Evolutionary conservation across 2,329 filamentous ascomycete species (phyloP).

Genomic region (Colletotrichum horii): DNA sequence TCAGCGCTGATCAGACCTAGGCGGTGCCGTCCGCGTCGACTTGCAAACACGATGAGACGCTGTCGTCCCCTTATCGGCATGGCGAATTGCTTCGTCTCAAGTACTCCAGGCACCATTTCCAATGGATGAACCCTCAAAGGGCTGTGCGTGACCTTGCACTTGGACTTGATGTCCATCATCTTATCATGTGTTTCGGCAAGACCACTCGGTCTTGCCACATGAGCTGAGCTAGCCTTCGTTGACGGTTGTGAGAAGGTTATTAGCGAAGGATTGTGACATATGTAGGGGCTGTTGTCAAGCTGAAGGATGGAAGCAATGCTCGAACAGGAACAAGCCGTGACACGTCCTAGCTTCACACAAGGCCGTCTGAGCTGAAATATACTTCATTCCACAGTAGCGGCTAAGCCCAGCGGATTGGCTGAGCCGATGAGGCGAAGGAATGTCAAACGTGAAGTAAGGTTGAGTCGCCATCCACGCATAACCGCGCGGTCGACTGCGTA

Average conservation of each 20-base stretch:
- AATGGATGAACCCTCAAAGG: neutral
- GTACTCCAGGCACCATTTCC: neutral
- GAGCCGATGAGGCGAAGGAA: neutral
- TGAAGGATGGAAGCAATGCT: neutral
- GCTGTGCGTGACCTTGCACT: neutral
- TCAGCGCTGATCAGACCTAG: neutral
- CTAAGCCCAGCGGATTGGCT: neutral
- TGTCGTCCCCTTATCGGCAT: neutral
- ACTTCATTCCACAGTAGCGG: neutral
- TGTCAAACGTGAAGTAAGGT: neutral
- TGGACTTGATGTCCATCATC: neutral
- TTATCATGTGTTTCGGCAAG: neutral
- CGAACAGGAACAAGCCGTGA: neutral
- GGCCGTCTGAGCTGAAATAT: neutral
- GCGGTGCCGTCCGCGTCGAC: neutral
- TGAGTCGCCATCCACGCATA: neutral
- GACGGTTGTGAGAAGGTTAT: neutral
- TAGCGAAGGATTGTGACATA: neutral
- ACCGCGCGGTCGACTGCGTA: neutral
- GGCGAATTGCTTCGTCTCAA: neutral
- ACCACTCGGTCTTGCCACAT: neutral
- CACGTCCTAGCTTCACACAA: constrained; percentile 4
- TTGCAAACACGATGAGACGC: neutral
- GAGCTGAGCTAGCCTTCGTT: neutral
- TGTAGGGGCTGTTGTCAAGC: neutral